Percentiles rank a stretch among this genome's conserved stretches.
phyloP scores from a whole-genome alignment of 352 stramenopile genomes.

The Phytophthora fragariaefolia region DNA sequence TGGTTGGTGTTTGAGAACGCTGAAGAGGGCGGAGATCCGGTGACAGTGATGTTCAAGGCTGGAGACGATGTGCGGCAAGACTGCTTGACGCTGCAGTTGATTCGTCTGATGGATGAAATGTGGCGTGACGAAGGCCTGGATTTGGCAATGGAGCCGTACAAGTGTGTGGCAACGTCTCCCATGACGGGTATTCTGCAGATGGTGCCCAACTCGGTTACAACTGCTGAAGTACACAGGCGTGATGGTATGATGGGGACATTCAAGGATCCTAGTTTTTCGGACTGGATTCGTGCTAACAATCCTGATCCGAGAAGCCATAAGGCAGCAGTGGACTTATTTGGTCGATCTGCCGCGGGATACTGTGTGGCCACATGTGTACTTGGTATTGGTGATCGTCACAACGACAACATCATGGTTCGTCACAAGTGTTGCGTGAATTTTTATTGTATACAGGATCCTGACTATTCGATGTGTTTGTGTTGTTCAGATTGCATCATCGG shows the following conservation, averaged over 20 bases:
- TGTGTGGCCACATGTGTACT: constrained; percentile 94
- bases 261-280: constrained; percentile 78
- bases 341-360: constrained; percentile 89
- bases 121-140: constrained; percentile 92
- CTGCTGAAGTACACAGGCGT: constrained; percentile 88
- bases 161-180: constrained; percentile 88
- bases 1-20: constrained; percentile 88
- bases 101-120: constrained; percentile 93
- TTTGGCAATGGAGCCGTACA: constrained; percentile 90
- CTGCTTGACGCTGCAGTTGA: constrained; percentile 92
- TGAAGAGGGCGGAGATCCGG: constrained; percentile 66
- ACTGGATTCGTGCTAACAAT: constrained; percentile 85
- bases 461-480: background rate
- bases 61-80: constrained; percentile 96
- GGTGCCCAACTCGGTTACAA: constrained; percentile 91
- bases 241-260: constrained; percentile 78
- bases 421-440: background rate
- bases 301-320: constrained; percentile 60
- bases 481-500: constrained; percentile 61
- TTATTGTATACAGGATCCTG: background rate
- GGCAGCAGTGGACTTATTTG: constrained; percentile 79
- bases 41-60: constrained; percentile 92
- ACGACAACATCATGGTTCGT: constrained; percentile 96
- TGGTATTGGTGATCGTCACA: constrained; percentile 94
- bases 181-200: constrained; percentile 92